Conservation (phyloP, 2,329 filamentous ascomycete species). For the Botrytis cinerea region DNA sequence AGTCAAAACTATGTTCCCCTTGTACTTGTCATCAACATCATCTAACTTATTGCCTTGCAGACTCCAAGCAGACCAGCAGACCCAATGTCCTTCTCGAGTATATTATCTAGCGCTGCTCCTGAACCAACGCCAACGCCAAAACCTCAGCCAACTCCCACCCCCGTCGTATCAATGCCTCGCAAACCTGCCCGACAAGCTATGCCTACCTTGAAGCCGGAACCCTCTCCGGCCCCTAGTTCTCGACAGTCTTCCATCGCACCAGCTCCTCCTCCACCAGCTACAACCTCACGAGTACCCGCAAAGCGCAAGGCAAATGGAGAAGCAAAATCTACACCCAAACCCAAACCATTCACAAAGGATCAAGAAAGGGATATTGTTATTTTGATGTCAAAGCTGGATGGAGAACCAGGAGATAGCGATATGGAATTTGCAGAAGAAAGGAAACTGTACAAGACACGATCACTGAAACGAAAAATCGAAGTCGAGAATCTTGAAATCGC, state of each 20-base stretch:
- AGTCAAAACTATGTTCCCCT: slow-evolving; percentile 23
- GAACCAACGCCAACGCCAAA: slow-evolving; percentile 54
- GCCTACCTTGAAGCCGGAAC: slow-evolving; percentile 31
- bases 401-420: slow-evolving; percentile 60
- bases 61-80: slow-evolving; percentile 75
- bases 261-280: slow-evolving; percentile 46
- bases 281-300: slow-evolving; percentile 47
- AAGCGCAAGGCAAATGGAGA: slow-evolving; percentile 48
- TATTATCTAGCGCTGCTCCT: slow-evolving; percentile 80
- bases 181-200: slow-evolving; percentile 36
- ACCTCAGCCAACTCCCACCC: slow-evolving; percentile 28
- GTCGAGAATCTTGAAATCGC: slow-evolving; percentile 62
- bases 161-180: slow-evolving; percentile 31
- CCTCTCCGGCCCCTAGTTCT: slow-evolving; percentile 38
- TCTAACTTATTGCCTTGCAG: slow-evolving; percentile 45
- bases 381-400: slow-evolving; percentile 61
- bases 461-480: slow-evolving; percentile 68
- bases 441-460: slow-evolving; percentile 55
- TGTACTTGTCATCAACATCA: slow-evolving; percentile 9
- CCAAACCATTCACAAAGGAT: slow-evolving; percentile 54
- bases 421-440: slow-evolving; percentile 53
- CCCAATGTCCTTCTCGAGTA: slow-evolving; percentile 95
- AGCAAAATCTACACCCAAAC: slow-evolving; percentile 53
- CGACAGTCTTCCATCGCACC: slow-evolving; percentile 53
- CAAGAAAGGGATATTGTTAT: slow-evolving; percentile 71